phyloP scores from a whole-genome alignment of 1,284 basidiomycete species.

The Leccinum glutinopallens region DNA sequence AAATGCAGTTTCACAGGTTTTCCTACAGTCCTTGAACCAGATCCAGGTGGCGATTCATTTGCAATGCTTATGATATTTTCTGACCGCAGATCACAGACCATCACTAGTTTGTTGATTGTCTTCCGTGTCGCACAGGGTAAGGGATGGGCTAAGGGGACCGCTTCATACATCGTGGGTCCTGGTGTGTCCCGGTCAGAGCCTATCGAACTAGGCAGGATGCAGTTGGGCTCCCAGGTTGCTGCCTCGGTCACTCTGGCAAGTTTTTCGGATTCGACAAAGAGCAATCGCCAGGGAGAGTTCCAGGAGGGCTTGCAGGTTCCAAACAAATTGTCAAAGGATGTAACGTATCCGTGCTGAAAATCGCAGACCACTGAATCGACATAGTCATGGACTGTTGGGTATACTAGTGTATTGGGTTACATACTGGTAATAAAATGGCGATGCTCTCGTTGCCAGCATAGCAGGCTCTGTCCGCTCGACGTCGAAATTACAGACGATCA shows the following conservation, averaged over 20 bases:
- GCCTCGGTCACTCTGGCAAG: background rate
- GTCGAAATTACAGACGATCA: conserved; percentile 46
- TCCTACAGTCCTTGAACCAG: background rate
- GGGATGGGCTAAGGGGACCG: background rate
- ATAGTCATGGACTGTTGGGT: background rate
- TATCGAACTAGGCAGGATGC: background rate
- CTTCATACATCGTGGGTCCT: background rate
- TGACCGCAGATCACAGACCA: background rate
- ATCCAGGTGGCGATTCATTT: background rate
- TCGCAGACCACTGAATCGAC: background rate
- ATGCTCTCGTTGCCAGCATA: conserved; percentile 79
- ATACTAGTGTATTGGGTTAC: background rate
- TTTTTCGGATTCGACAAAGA: conserved; percentile 25
- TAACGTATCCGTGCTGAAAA: background rate
- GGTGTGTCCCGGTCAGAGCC: background rate
- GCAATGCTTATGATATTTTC: background rate
- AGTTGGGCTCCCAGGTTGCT: background rate
- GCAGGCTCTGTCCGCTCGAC: conserved; percentile 96
- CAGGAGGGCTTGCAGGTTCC: background rate
- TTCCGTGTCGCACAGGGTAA: background rate
- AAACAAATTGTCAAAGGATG: background rate
- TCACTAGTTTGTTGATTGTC: background rate
- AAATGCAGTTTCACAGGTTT: background rate
- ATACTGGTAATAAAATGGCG: too few species aligned
- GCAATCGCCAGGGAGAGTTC: background rate